These are phyloP conservation scores for Tolypocladium sp. DNA, from an alignment of 2,329 filamentous ascomycete species.

Conservation along the genomic window DNA sequence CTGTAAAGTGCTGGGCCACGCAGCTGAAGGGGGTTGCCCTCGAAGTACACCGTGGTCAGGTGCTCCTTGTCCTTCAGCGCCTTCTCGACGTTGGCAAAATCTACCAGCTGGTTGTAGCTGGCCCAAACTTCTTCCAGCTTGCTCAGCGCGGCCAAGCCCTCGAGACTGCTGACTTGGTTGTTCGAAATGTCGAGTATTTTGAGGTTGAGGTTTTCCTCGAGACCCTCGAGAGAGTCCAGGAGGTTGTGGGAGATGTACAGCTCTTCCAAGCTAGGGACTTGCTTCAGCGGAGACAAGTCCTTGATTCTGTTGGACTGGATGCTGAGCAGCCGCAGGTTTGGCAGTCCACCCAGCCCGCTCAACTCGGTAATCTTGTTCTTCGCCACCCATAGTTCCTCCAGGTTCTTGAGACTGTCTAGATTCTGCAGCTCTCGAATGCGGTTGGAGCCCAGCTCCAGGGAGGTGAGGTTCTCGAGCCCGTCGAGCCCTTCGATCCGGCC, in stretches of 20 bases:
- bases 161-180: slow-evolving; percentile 70
- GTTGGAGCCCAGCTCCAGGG: slow-evolving; percentile 88
- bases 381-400: slow-evolving; percentile 89
- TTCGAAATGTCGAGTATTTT: slow-evolving; percentile 81
- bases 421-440: slow-evolving; percentile 83
- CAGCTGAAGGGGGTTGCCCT: slow-evolving; percentile 84
- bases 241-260: slow-evolving; percentile 94
- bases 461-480: slow-evolving; percentile 62
- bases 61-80: slow-evolving; percentile 70
- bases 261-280: slow-evolving; percentile 72
- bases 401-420: slow-evolving; percentile 61
- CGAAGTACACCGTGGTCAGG: slow-evolving; percentile 88
- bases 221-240: slow-evolving; percentile 66
- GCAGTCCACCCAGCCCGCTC: slow-evolving; percentile 62
- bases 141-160: slow-evolving; percentile 58
- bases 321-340: slow-evolving; percentile 77
- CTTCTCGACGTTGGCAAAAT: slow-evolving; percentile 75
- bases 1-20: slow-evolving; percentile 75
- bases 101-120: slow-evolving; percentile 72
- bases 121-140: slow-evolving; percentile 90
- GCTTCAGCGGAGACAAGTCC: slow-evolving; percentile 64
- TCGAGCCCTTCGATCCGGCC: slow-evolving; percentile 77
- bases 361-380: slow-evolving; percentile 95
- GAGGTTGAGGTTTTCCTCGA: slow-evolving; percentile 59
- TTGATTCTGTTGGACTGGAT: slow-evolving; percentile 93